A percentile compares a stretch with the other conserved stretches of the same genome.
Conservation (phyloP, 768 basidiomycete genomes). For the Phanerodontia chrysosporium region DNA sequence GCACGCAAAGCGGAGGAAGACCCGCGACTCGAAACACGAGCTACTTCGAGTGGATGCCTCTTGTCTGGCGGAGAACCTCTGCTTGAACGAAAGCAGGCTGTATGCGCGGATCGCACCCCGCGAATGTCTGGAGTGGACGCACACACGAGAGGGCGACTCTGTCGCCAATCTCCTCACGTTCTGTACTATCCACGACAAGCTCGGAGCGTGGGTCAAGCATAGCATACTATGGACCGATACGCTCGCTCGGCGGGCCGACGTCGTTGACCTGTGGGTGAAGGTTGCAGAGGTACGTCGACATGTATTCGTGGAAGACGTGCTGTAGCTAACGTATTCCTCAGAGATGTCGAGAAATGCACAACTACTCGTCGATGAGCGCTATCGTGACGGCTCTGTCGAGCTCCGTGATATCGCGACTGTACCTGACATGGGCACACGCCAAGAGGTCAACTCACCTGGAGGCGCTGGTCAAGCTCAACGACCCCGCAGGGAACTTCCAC, state of each 20-base stretch:
- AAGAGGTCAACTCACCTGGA: constrained; percentile 48
- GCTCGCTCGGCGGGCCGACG: constrained; percentile 51
- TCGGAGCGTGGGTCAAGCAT: constrained; percentile 63
- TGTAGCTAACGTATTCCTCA: constrained; percentile 22
- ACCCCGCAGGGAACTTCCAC: constrained; percentile 54
- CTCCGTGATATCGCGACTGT: constrained; percentile 50
- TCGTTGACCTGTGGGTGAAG: constrained; percentile 71
- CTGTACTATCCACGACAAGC: constrained; percentile 55
- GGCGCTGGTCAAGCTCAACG: constrained; percentile 49
- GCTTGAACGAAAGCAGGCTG: constrained; percentile 64
- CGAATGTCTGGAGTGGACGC: constrained; percentile 70
- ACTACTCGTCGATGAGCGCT: constrained; percentile 65
- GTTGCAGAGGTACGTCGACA: constrained; percentile 62
- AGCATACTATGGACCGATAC: constrained; percentile 53
- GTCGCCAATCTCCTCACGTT: constrained; percentile 49
- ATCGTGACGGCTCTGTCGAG: constrained; percentile 61
- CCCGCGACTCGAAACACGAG: constrained; percentile 53
- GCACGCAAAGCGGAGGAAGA: constrained; percentile 31
- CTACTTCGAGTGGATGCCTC: constrained; percentile 61
- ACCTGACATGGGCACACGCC: constrained; percentile 66
- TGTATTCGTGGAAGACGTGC: not conserved
- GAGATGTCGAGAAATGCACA: constrained; percentile 63
- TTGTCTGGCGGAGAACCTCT: constrained; percentile 77
- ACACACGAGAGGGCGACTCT: constrained; percentile 30
- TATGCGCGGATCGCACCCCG: constrained; percentile 67